Base-by-base conservation (phyloP, 106 monocot genomes). In the Dendrobium chrysotoxum region DNA sequence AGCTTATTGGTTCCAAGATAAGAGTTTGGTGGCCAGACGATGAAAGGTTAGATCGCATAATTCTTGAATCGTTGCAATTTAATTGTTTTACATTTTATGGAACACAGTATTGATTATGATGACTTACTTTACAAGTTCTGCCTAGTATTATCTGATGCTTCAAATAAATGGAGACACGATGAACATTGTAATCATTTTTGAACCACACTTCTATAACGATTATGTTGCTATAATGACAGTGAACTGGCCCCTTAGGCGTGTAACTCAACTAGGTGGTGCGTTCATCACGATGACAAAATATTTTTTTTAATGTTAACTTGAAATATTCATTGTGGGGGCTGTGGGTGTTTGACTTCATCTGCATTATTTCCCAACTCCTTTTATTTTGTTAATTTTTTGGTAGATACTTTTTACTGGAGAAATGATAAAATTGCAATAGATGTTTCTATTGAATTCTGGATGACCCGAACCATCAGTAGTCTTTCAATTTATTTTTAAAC, bases 21-120 rank as follows among this genome's bases (percentile, higher is more conserved):
- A 74, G 13, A 74, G 74, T 74, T 74, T 74, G 74, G 74, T 74
- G 74, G 74, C 74, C 74, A 10, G 74, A 74, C 21, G 74, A 74
- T 74, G n/a, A 74, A 12, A 41, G 41, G 74, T 74, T 41, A 74
- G 74, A 42, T 40, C 21, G n/a, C 74, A 18, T 74, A 21, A 74
- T 42, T 74, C 41, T 74, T 40, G 21, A 73, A 73, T 20, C 17
- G 40, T 40, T 40, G 3, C 21, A 18, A n/a, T 61, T 61, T 7
- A 61, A 61, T 61, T 61, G 20, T 23, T 61, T 61, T 61, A 35
- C 35, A 31, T 70, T 70, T 70, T 70, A 3, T 70, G 3, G 35
- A 13, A 31, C 15, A 35, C 35, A 31, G 21, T 35, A 70, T 1
- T 35, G 70, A 70, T 70, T 38, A 31, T 70, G 70, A 70, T 70